A percentile compares a stretch with the other conserved stretches of the same genome.
phyloP scores from a whole-genome alignment of 345 rosid species.

The Citrus sp. region DNA sequence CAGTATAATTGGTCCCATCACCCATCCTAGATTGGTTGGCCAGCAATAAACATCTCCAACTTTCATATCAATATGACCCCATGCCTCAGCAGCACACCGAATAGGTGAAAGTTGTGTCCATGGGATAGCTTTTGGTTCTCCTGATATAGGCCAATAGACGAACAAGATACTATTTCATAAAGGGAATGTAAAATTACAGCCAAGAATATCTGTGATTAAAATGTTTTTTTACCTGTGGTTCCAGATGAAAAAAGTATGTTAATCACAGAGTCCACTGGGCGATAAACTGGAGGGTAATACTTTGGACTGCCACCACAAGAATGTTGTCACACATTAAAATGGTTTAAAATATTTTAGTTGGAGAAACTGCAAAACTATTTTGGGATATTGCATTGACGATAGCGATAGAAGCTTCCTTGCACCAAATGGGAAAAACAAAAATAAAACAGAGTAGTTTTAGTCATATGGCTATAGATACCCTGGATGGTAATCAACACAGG shows the following conservation, averaged over 20 bases:
- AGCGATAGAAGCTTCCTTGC: too few relatives aligned
- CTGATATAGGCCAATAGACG: conserved; percentile 30
- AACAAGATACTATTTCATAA: conserved; percentile 5
- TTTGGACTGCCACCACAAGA: conserved; percentile 36
- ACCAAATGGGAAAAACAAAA: too few relatives aligned
- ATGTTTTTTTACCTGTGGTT: conserved; percentile 61
- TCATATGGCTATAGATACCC: conserved; percentile 40
- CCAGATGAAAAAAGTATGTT: conserved; percentile 93
- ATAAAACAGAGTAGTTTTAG: not conserved
- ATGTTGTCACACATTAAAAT: not conserved
- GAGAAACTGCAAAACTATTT: not conserved
- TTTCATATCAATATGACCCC: conserved; percentile 54
- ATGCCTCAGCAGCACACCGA: conserved; percentile 58
- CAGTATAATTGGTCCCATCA: conserved; percentile 70
- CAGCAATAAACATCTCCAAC: conserved; percentile 67
- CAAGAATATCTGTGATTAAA: not conserved
- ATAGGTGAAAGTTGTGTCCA: conserved; percentile 90
- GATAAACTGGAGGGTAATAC: conserved; percentile 48
- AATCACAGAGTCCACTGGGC: conserved; percentile 49
- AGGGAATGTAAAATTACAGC: not conserved
- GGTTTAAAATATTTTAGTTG: not conserved
- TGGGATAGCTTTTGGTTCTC: conserved; percentile 86
- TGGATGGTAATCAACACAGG: conserved; percentile 29
- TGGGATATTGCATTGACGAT: not conserved
- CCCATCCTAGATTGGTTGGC: conserved; percentile 97